Evolutionary conservation across 2,329 filamentous ascomycete species (phyloP), one percentile per base, ranked within the genome.

Genomic region (Myriosclerotinia duriaeana): DNA sequence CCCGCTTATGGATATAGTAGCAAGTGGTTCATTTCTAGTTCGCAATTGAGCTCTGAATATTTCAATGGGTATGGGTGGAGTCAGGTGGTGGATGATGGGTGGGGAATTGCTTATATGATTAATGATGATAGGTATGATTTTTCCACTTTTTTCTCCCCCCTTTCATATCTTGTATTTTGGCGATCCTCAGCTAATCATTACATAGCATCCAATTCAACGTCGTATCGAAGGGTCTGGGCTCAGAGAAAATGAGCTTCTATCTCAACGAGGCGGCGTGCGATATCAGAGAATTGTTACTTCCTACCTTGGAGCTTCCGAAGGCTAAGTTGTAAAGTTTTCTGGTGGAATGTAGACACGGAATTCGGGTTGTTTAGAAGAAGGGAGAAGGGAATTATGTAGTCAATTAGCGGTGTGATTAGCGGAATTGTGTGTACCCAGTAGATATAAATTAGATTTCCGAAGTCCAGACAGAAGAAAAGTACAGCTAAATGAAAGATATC

Each of bases 1-100:
- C 92, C 93, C 0, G 90, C 93, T 3, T 98, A 85, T 78, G 77
- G 80, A 5, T 99, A 98, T 83, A 93, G 89, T 67, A 83, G 85
- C 75, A 92, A 89, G 17, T 99, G 95, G 95, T 97, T 88, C 80
- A 83, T 99, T 67, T 94, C 89, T 38, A 92, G 89, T 38, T 92
- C 88, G 69, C 96, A 99, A 82, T 82, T 99, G 77, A 95, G 90
- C 80, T 93, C 89, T 44, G 96, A 99, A 82, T 97, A 91, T 83
- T 99, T 98, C 81, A 99, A 99, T 78, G 95, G 96, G 34, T 99
- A 99, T 79, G 95, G 95, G 55, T 99, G 95, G 95, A 95, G 91
- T 77, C 94, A 99, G 82, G 95, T 99, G 63, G 90, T 98, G 65
- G 93, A 98, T 76, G 91, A 90, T 68, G 95, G 95, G 40, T 99